Percentiles rank a stretch among this genome's conserved stretches.
Conservation (phyloP, 805 yeast genomes). For the Kregervanrija delftensis region DNA sequence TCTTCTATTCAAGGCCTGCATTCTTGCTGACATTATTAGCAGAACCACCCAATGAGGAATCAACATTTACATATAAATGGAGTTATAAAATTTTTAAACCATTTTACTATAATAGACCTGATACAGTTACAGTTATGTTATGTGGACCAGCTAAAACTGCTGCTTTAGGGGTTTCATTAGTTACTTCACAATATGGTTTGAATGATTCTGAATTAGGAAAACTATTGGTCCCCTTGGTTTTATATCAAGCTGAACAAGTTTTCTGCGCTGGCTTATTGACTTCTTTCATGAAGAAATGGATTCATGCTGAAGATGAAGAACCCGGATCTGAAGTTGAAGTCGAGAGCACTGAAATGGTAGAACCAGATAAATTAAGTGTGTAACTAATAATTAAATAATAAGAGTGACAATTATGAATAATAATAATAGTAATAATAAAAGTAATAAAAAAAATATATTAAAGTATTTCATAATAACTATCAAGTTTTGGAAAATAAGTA, state of each 20-base stretch:
- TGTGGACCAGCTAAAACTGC: slow-evolving; percentile 95
- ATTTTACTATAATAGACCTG: slow-evolving; percentile 62
- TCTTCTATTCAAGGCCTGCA: slow-evolving; percentile 51
- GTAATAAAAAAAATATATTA: too few species aligned
- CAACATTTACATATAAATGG: slow-evolving; percentile 38
- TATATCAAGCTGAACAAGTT: slow-evolving; percentile 86
- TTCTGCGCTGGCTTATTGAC: too few species aligned
- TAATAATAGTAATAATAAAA: too few species aligned
- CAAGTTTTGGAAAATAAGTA: too few species aligned
- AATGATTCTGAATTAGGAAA: slow-evolving; percentile 56
- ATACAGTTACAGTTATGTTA: slow-evolving; percentile 72
- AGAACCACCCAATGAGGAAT: slow-evolving; percentile 39
- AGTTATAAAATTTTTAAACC: slow-evolving; percentile 45
- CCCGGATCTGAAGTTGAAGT: not conserved
- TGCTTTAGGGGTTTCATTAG: slow-evolving; percentile 79
- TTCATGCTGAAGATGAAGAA: slow-evolving; percentile 25
- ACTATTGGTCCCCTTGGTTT: slow-evolving; percentile 71
- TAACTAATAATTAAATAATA: too few species aligned
- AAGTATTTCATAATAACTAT: too few species aligned
- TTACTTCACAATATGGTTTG: slow-evolving; percentile 57
- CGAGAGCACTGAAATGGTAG: not conserved
- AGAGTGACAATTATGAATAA: too few species aligned
- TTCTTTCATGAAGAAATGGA: slow-evolving; percentile 65
- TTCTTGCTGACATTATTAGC: slow-evolving; percentile 36
- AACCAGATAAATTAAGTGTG: too few species aligned